Conservation (phyloP, 257 asterid species). For the Solanum microdontum region DNA sequence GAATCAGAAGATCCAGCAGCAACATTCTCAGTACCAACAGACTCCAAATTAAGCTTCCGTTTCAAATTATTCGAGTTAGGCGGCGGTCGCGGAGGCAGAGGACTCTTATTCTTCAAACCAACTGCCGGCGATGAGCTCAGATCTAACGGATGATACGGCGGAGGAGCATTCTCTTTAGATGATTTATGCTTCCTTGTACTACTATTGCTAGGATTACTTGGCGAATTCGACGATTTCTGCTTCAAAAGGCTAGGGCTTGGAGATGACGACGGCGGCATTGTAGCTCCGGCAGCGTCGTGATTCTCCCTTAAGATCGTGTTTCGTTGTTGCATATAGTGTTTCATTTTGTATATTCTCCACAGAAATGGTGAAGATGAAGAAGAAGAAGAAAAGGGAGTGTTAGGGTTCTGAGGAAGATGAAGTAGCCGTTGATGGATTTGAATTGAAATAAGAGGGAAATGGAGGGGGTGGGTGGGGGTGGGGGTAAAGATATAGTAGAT, state of each 20-base stretch:
- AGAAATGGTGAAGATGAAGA: neutral
- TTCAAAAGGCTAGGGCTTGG: constrained; percentile 44
- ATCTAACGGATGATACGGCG: constrained; percentile 11
- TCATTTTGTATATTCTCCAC: constrained; percentile 16
- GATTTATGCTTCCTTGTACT: constrained; percentile 37
- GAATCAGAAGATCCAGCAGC: constrained; percentile 39
- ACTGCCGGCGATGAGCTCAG: constrained; percentile 14
- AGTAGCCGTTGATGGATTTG: neutral
- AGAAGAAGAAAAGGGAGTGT: neutral
- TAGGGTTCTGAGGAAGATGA: neutral
- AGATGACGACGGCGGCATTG: constrained; percentile 4
- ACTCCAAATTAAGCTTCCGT: constrained; percentile 72
- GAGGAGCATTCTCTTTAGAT: constrained; percentile 79
- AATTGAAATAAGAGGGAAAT: neutral
- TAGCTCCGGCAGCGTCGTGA: constrained; percentile 13
- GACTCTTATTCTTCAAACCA: constrained; percentile 38
- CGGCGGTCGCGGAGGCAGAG: constrained; percentile 90
- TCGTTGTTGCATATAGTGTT: constrained; percentile 48
- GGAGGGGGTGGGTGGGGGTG: no score
- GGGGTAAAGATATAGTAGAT: neutral
- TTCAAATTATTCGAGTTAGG: constrained; percentile 21
- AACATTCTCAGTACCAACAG: constrained; percentile 31
- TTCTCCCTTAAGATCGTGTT: constrained; percentile 46
- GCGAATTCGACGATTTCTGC: constrained; percentile 17
- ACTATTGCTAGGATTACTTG: constrained; percentile 1